Conservation (phyloP, 441 rosid species). For the Capsella rubella region DNA sequence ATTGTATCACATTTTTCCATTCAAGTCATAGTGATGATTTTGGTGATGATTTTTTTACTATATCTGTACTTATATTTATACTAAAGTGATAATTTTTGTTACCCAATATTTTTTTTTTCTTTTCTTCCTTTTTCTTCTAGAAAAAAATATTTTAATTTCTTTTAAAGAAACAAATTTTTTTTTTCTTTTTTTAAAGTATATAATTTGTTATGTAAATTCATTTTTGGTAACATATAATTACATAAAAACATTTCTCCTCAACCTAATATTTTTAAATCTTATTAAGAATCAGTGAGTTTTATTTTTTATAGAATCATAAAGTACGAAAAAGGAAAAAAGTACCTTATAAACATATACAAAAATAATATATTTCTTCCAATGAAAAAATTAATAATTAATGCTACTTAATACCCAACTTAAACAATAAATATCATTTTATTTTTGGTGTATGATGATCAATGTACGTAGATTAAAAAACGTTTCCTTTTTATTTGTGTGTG, state of each 20-base stretch:
- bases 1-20: too few relatives aligned
- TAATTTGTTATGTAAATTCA: not conserved
- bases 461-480: not conserved
- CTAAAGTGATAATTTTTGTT: too few relatives aligned
- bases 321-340: too few relatives aligned
- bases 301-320: not conserved
- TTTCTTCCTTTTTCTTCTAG: too few relatives aligned
- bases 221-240: not conserved
- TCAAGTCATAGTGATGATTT: too few relatives aligned
- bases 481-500: too few relatives aligned
- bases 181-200: not conserved
- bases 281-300: not conserved
- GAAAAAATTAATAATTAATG: not conserved
- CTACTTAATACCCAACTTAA: too few relatives aligned
- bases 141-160: too few relatives aligned
- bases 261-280: not conserved
- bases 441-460: not conserved
- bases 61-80: too few relatives aligned
- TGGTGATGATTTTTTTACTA: too few relatives aligned
- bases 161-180: not conserved
- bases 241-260: not conserved
- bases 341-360: not conserved
- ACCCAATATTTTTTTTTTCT: too few relatives aligned
- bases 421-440: too few relatives aligned
- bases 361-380: not conserved